Evolutionary conservation across 192 early-diverging fungal genomes (phyloP).

Genomic region (Dispira parvispora): DNA sequence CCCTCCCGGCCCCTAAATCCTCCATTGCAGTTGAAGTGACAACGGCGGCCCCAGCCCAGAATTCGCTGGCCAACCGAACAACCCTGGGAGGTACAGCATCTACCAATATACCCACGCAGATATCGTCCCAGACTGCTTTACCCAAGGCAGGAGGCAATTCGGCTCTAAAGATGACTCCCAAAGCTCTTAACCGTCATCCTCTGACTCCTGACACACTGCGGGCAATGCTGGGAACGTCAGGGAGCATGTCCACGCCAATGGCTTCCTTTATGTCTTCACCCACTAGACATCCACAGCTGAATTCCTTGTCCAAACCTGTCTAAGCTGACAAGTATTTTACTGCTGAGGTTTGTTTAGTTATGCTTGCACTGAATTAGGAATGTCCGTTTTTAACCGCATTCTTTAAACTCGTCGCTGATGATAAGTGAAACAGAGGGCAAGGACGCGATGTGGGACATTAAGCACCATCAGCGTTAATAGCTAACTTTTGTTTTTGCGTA

Average conservation of each 20-base stretch:
- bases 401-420: too few species aligned
- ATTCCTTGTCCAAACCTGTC: too few species aligned
- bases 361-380: too few species aligned
- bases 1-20: background rate
- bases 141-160: background rate
- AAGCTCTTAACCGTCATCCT: too few species aligned
- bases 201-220: background rate
- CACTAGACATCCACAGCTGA: too few species aligned
- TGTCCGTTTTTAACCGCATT: too few species aligned
- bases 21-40: background rate
- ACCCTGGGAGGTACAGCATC: background rate
- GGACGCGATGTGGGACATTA: too few species aligned
- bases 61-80: background rate
- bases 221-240: conserved; percentile 5
- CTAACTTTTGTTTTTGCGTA: too few species aligned
- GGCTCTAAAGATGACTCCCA: background rate
- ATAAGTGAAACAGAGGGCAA: too few species aligned
- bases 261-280: background rate
- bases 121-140: background rate
- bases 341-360: too few species aligned
- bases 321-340: too few species aligned
- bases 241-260: background rate
- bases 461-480: too few species aligned
- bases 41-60: background rate
- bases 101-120: background rate